A percentile compares a stretch with the other conserved stretches of the same genome.
Conservation (phyloP, 257 asterid species). For the Anisodus acutangulus region DNA sequence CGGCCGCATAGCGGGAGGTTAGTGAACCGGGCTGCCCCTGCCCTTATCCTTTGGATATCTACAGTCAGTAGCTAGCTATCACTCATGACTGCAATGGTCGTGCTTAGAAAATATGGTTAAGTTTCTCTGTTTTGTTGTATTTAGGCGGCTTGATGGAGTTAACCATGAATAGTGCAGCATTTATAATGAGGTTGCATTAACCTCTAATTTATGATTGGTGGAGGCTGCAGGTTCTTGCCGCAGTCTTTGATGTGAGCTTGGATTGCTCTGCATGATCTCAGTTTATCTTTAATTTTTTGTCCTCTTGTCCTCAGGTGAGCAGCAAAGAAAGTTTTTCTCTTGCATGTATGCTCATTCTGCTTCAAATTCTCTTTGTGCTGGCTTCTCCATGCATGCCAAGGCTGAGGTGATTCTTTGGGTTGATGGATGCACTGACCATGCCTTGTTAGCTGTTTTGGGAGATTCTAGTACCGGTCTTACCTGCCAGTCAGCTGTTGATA, state of each 20-base stretch:
- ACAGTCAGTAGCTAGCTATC: too few species aligned
- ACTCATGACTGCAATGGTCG: background rate
- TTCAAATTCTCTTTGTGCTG: conserved; percentile 36
- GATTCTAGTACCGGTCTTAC: conserved; percentile 47
- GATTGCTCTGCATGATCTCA: conserved; percentile 36
- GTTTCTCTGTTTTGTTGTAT: background rate
- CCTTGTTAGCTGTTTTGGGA: conserved; percentile 67
- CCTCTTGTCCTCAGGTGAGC: conserved; percentile 54
- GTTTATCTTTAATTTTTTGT: conserved; percentile 40
- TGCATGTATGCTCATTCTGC: conserved; percentile 31
- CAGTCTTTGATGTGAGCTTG: conserved; percentile 33
- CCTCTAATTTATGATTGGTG: conserved; percentile 41
- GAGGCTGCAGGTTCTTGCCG: conserved; percentile 59
- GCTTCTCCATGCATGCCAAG: conserved; percentile 74
- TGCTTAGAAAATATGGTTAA: background rate
- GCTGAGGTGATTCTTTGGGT: conserved; percentile 70
- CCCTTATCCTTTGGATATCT: background rate
- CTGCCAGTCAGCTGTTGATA: conserved; percentile 52
- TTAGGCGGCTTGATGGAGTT: conserved; percentile 35
- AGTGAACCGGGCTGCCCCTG: too few species aligned
- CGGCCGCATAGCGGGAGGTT: too few species aligned
- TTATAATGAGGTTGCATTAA: conserved; percentile 50
- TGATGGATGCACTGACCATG: conserved; percentile 68
- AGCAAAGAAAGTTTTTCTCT: conserved; percentile 35
- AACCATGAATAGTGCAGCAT: conserved; percentile 51